phyloP scores from a whole-genome alignment of 441 rosid species.

The Syzygium malaccense region DNA sequence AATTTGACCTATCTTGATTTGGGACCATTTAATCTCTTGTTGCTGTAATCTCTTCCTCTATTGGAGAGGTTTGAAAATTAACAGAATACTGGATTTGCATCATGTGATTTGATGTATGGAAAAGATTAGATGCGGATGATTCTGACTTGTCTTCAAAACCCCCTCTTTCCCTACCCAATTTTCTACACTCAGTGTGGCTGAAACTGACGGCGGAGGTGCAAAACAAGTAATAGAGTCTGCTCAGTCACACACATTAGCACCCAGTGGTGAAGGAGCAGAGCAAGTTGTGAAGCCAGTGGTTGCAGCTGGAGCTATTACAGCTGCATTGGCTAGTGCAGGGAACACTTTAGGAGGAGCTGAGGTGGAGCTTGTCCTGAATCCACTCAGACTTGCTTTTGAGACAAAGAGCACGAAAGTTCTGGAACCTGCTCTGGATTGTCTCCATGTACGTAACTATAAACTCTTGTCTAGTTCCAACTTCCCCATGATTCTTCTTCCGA shows the following conservation, averaged over 20 bases:
- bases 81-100: neutral
- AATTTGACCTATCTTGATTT: neutral
- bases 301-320: slow-evolving; percentile 32
- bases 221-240: slow-evolving; percentile 40
- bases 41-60: neutral
- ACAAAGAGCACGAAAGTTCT: slow-evolving; percentile 81
- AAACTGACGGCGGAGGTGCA: slow-evolving; percentile 49
- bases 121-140: neutral
- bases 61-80: neutral
- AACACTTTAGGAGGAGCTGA: slow-evolving; percentile 76
- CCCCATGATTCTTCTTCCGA: neutral
- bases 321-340: slow-evolving; percentile 84
- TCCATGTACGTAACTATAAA: slow-evolving; percentile 62
- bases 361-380: slow-evolving; percentile 84
- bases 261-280: slow-evolving; percentile 31
- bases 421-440: slow-evolving; percentile 98
- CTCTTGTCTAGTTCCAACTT: neutral
- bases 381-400: slow-evolving; percentile 90
- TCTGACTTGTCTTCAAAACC: neutral
- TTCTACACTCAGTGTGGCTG: slow-evolving; percentile 38
- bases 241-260: slow-evolving; percentile 20
- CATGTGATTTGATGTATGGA: neutral
- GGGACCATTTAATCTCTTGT: neutral
- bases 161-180: neutral
- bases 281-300: slow-evolving; percentile 30